Percentiles rank a stretch among this genome's conserved stretches.
Conservation (phyloP, 1,139 yeast genomes). For the Geotrichum candidum region DNA sequence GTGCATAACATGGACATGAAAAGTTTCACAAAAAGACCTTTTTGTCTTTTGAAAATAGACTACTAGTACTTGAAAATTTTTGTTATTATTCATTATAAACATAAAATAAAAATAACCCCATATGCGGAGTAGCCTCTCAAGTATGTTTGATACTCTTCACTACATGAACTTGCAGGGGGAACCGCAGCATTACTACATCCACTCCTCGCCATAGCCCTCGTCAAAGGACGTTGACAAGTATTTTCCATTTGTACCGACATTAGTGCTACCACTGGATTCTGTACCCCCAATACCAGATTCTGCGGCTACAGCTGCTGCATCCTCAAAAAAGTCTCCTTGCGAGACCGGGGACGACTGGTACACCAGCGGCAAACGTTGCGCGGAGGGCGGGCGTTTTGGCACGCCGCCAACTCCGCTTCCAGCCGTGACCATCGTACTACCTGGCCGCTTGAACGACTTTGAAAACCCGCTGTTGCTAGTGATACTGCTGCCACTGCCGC, state of each 20-base stretch:
- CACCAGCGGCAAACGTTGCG: not conserved
- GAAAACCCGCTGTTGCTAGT: not conserved
- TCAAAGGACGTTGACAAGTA: conserved; percentile 1
- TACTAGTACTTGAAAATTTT: too few species aligned
- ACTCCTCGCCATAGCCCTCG: conserved; percentile 1
- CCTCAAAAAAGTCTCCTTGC: conserved; percentile 7
- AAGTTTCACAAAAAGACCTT: too few species aligned
- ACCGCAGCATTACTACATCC: not conserved
- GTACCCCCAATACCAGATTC: not conserved
- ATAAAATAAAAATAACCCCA: too few species aligned
- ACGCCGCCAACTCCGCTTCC: not conserved
- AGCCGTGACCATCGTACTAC: not conserved
- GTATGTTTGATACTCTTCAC: too few species aligned
- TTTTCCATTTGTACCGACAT: not conserved
- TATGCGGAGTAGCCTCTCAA: too few species aligned
- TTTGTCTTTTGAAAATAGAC: too few species aligned
- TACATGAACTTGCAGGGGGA: too few species aligned
- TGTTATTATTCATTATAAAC: too few species aligned
- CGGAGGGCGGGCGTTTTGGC: not conserved
- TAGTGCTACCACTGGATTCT: not conserved
- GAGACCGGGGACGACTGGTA: conserved; percentile 7
- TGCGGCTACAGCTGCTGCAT: conserved; percentile 5
- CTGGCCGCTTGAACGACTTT: conserved; percentile 2
- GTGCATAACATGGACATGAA: too few species aligned
- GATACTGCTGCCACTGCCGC: not conserved